Conservation (phyloP, 2,329 filamentous ascomycete genomes). For the Grosmannia clavigera region DNA sequence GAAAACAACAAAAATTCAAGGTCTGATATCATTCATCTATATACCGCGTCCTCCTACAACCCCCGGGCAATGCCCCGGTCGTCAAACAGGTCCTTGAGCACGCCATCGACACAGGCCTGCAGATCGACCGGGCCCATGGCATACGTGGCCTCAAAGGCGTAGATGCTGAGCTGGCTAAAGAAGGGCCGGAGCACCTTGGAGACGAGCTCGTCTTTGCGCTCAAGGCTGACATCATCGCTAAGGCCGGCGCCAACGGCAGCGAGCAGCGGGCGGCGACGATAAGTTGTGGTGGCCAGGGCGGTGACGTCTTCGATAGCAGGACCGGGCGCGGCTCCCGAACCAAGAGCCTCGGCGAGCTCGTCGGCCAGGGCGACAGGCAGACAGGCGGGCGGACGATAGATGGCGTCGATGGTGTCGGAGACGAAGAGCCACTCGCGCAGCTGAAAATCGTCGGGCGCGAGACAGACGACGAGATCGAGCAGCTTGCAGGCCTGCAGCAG, state of each 20-base stretch:
- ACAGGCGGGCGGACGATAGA: constrained; percentile 64
- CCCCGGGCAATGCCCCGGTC: constrained; percentile 57
- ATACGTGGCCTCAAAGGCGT: constrained; percentile 86
- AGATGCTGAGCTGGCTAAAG: constrained; percentile 84
- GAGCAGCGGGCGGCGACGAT: constrained; percentile 35
- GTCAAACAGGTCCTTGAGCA: constrained; percentile 69
- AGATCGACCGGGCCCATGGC: constrained; percentile 61
- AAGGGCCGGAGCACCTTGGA: constrained; percentile 74
- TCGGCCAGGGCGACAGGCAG: constrained; percentile 68
- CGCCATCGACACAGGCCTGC: constrained; percentile 46
- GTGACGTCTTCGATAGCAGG: constrained; percentile 12
- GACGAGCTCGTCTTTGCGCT: constrained; percentile 56
- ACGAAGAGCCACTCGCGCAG: constrained; percentile 98
- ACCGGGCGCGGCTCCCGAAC: constrained; percentile 16
- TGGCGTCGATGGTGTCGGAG: constrained; percentile 90
- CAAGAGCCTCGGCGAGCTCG: constrained; percentile 67
- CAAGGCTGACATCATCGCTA: constrained; percentile 41
- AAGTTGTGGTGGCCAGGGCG: constrained; percentile 14
- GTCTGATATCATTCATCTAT: neutral
- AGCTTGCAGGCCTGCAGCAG: constrained; percentile 89
- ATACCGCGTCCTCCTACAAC: constrained; percentile 22
- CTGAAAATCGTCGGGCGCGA: constrained; percentile 91
- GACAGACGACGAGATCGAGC: constrained; percentile 73
- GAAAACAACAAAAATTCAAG: too few relatives aligned
- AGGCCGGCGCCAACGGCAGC: constrained; percentile 36